A percentile compares a stretch with the other conserved stretches of the same genome.
Conservation (phyloP, 2,329 filamentous ascomycete genomes). For the Ambrosiella beaveri region DNA sequence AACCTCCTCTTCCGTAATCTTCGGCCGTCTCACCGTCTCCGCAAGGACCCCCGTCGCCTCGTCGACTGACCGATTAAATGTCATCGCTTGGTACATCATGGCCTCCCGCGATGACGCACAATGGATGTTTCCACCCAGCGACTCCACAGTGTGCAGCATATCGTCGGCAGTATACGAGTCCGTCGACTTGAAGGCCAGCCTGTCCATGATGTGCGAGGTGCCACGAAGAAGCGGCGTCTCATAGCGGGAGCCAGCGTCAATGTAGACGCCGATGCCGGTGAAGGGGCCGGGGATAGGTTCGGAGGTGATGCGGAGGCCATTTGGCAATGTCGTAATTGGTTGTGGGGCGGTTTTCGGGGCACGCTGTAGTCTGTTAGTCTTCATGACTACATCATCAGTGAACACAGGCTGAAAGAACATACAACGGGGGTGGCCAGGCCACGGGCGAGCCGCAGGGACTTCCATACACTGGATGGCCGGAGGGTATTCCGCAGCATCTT, state of each 20-base stretch:
- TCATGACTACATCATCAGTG: too few species aligned
- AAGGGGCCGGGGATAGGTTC: slow-evolving; percentile 91
- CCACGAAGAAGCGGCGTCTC: slow-evolving; percentile 73
- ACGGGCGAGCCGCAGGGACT: too few species aligned
- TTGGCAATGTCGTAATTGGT: slow-evolving; percentile 73
- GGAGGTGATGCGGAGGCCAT: slow-evolving; percentile 86
- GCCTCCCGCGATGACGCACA: slow-evolving; percentile 90
- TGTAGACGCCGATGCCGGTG: slow-evolving; percentile 84
- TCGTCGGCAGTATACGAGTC: slow-evolving; percentile 54
- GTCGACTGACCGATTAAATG: slow-evolving; percentile 84
- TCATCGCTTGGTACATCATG: slow-evolving; percentile 97
- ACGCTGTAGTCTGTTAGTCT: too few species aligned
- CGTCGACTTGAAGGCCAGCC: slow-evolving; percentile 86
- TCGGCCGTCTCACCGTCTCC: slow-evolving; percentile 78
- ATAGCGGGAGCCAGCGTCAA: slow-evolving; percentile 88
- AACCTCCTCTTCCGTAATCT: slow-evolving; percentile 75
- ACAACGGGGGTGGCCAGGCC: too few species aligned
- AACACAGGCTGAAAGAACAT: too few species aligned
- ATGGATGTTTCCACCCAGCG: slow-evolving; percentile 85
- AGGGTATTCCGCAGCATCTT: too few species aligned
- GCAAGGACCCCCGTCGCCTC: slow-evolving; percentile 69
- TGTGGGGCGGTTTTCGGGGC: slow-evolving; percentile 51
- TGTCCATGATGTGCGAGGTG: slow-evolving; percentile 90
- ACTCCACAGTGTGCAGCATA: slow-evolving; percentile 77
- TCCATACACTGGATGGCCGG: too few species aligned